phyloP scores from a whole-genome alignment of 2,329 filamentous ascomycete species.

The Aspergillus fischeri region DNA sequence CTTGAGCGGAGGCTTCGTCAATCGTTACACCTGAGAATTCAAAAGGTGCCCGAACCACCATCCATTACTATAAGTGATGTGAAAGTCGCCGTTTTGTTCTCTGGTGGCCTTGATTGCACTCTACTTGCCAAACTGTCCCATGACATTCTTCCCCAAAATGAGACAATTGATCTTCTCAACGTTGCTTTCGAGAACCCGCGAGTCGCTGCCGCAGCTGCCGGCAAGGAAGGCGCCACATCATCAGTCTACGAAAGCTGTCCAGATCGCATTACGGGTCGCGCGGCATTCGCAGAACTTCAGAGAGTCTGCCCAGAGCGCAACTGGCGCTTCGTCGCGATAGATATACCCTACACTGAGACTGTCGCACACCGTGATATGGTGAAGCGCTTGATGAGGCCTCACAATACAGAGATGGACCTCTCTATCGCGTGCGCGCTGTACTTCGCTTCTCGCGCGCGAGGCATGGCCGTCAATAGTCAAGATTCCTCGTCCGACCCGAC shows the following conservation, averaged over 20 bases:
- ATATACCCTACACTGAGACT: conserved; percentile 76
- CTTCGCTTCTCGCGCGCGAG: conserved; percentile 78
- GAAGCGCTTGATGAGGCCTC: conserved; percentile 76
- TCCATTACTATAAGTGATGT: conserved; percentile 22
- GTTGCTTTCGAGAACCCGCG: conserved; percentile 95
- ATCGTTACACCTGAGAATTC: conserved; percentile 62
- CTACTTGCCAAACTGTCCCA: conserved; percentile 76
- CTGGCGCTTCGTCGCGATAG: conserved; percentile 79
- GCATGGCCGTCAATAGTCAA: conserved; percentile 39
- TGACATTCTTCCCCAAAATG: conserved; percentile 64
- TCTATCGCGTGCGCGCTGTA: conserved; percentile 94
- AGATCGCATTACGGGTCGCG: conserved; percentile 80
- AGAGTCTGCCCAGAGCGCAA: conserved; percentile 62
- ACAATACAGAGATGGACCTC: conserved; percentile 98
- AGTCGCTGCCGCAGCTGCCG: conserved; percentile 54
- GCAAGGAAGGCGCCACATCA: conserved; percentile 26
- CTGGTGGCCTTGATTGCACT: conserved; percentile 89
- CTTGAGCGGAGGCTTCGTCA: conserved; percentile 54
- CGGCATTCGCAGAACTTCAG: conserved; percentile 71
- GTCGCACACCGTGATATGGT: conserved; percentile 64
- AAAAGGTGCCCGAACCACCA: conserved; percentile 61
- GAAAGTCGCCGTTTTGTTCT: conserved; percentile 77
- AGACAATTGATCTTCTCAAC: conserved; percentile 83
- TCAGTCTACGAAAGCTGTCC: conserved; percentile 74
- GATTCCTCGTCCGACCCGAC: conserved; percentile 11